A percentile compares a stretch with the other conserved stretches of the same genome.
Conservation (phyloP, 2,329 filamentous ascomycete species). For the Pyricularia pennisetigena region DNA sequence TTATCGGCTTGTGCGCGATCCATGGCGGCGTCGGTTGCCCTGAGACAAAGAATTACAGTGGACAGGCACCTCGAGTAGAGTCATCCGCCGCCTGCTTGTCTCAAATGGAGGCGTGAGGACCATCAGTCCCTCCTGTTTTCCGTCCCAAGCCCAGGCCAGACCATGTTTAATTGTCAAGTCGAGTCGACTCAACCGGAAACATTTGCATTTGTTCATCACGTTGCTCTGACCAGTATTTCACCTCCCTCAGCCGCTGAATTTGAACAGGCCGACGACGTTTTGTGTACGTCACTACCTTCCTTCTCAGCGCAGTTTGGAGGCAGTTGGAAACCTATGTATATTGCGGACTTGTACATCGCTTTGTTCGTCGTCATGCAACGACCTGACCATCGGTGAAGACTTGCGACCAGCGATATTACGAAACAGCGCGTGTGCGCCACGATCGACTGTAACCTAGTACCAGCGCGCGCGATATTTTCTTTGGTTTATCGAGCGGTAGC, state of each 20-base stretch:
- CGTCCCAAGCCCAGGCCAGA: background rate
- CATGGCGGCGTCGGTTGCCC: background rate
- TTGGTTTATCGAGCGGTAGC: background rate
- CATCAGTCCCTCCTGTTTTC: background rate
- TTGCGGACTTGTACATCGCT: background rate
- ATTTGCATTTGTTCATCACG: background rate
- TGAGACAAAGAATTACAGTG: background rate
- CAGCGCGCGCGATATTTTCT: background rate
- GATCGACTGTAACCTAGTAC: background rate
- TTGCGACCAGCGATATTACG: background rate
- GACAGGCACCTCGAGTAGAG: background rate
- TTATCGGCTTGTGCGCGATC: background rate
- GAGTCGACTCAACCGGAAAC: background rate
- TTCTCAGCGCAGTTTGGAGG: background rate
- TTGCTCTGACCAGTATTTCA: background rate
- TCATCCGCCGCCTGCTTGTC: background rate
- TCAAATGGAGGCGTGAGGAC: background rate
- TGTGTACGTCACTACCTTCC: background rate
- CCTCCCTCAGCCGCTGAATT: background rate
- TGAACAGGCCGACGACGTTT: background rate
- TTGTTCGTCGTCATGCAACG: conserved; percentile 1
- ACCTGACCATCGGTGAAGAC: background rate
- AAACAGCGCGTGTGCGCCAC: background rate
- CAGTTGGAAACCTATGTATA: background rate
- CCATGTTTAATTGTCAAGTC: background rate